These are phyloP conservation scores for Arthrobotrys conoides DNA, from an alignment of 2,329 filamentous ascomycete genomes.

Conservation along the genomic window DNA sequence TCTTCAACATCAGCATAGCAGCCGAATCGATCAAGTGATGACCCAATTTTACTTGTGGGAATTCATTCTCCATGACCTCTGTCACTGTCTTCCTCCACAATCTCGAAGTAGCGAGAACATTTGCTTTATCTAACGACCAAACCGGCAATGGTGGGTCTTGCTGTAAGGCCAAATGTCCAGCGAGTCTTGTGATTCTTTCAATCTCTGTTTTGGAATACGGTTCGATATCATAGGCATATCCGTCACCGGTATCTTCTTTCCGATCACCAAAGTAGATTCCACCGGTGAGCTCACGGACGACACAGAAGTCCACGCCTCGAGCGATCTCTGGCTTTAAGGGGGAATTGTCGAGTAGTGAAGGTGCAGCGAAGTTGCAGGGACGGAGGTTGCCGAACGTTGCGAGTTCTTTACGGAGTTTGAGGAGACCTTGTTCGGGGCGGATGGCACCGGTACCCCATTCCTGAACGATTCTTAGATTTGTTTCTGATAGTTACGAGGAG, in stretches of 20 bases:
- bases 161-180: constrained; percentile 82
- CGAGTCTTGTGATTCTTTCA: constrained; percentile 87
- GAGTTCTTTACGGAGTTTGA: constrained; percentile 92
- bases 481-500: constrained; percentile 1
- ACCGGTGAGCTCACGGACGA: constrained; percentile 91
- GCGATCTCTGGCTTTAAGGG: constrained; percentile 89
- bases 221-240: constrained; percentile 84
- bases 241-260: constrained; percentile 78
- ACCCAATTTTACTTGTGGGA: constrained; percentile 84
- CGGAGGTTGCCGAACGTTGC: constrained; percentile 94
- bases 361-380: constrained; percentile 92
- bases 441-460: constrained; percentile 94
- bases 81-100: constrained; percentile 90
- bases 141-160: constrained; percentile 83
- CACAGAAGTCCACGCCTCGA: constrained; percentile 89
- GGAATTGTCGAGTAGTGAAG: constrained; percentile 82
- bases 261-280: constrained; percentile 97
- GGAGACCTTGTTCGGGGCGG: constrained; percentile 91
- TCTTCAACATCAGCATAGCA: constrained; percentile 99
- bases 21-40: constrained; percentile 96
- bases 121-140: constrained; percentile 94
- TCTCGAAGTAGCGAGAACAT: constrained; percentile 89
- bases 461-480: constrained; percentile 65
- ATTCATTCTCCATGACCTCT: constrained; percentile 88
- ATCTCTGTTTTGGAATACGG: constrained; percentile 88